A percentile compares a stretch with the other conserved stretches of the same genome.
phyloP scores from a whole-genome alignment of 83 land plant species.

The Diphasiastrum complanatum region DNA sequence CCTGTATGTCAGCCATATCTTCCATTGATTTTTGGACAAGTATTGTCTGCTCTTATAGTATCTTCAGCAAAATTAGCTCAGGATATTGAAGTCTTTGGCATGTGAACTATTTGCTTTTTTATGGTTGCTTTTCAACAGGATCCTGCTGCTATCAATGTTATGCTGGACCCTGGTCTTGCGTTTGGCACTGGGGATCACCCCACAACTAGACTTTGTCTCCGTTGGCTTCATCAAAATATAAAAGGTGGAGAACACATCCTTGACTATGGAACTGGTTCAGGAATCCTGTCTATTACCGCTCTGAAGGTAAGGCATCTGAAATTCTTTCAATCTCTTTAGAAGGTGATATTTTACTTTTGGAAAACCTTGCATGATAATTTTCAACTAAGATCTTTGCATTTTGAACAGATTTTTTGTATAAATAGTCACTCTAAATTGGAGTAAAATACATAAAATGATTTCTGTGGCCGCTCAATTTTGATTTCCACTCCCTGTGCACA shows the following conservation, averaged over 20 bases:
- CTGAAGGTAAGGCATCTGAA: slow-evolving; percentile 55
- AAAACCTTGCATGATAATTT: not conserved
- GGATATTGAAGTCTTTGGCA: not conserved
- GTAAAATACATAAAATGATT: no score
- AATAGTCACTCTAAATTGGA: no score
- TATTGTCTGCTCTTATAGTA: not conserved
- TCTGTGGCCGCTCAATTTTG: no score
- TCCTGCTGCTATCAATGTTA: slow-evolving; percentile 55
- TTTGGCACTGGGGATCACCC: slow-evolving; percentile 96
- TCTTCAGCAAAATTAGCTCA: not conserved
- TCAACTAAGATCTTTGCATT: not conserved
- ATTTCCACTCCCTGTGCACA: no score
- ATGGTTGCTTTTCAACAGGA: slow-evolving; percentile 34
- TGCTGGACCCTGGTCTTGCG: slow-evolving; percentile 82
- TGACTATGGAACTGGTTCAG: slow-evolving; percentile 87
- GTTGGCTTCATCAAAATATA: slow-evolving; percentile 40
- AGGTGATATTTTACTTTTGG: not conserved
- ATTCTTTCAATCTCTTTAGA: not conserved
- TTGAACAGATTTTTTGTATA: no score
- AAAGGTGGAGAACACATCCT: slow-evolving; percentile 67
- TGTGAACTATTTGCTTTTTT: not conserved
- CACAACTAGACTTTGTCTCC: slow-evolving; percentile 69
- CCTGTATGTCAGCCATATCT: slow-evolving; percentile 44
- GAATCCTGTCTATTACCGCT: slow-evolving; percentile 76
- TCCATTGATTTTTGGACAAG: not conserved